Percentiles rank a stretch among this genome's conserved stretches.
Evolutionary conservation across 257 asterid species (phyloP).

Genomic region (Penstemon newberryi): DNA sequence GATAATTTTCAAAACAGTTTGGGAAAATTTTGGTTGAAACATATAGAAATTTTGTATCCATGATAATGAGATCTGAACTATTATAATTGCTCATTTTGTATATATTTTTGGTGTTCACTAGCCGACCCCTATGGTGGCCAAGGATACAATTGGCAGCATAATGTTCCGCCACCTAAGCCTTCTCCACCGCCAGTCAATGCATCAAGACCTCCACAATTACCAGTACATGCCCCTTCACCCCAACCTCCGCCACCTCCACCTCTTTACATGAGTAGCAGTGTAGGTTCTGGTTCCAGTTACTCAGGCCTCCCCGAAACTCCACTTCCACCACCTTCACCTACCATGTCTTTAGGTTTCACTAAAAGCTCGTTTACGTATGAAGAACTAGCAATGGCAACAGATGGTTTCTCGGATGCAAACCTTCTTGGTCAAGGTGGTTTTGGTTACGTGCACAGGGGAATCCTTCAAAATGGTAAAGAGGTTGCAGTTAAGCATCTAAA

Average conservation of each 20-base stretch:
- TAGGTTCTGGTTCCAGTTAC: constrained; percentile 70
- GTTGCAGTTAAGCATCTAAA: constrained; percentile 84
- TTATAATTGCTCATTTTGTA: background rate
- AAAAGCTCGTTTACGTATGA: constrained; percentile 75
- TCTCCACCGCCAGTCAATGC: constrained; percentile 55
- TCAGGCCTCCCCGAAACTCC: constrained; percentile 63
- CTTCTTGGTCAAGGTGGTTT: constrained; percentile 98
- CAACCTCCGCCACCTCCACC: too few relatives aligned
- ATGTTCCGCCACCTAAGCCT: constrained; percentile 57
- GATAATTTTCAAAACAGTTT: too few relatives aligned
- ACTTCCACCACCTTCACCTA: constrained; percentile 67
- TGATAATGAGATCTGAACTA: too few relatives aligned
- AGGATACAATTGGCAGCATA: constrained; percentile 65
- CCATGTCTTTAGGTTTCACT: constrained; percentile 58
- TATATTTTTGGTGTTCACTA: constrained; percentile 25
- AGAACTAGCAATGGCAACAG: constrained; percentile 86
- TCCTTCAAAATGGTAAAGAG: constrained; percentile 83
- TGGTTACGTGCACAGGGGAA: constrained; percentile 87
- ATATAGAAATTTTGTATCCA: too few relatives aligned
- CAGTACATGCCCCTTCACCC: background rate
- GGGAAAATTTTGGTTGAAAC: too few relatives aligned
- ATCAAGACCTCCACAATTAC: constrained; percentile 59
- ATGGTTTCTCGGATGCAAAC: constrained; percentile 84
- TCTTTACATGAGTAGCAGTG: constrained; percentile 59
- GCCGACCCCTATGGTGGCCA: constrained; percentile 60